phyloP scores from a whole-genome alignment of 1,284 basidiomycete genomes.

The Mycosarcoma mackinlayi region DNA sequence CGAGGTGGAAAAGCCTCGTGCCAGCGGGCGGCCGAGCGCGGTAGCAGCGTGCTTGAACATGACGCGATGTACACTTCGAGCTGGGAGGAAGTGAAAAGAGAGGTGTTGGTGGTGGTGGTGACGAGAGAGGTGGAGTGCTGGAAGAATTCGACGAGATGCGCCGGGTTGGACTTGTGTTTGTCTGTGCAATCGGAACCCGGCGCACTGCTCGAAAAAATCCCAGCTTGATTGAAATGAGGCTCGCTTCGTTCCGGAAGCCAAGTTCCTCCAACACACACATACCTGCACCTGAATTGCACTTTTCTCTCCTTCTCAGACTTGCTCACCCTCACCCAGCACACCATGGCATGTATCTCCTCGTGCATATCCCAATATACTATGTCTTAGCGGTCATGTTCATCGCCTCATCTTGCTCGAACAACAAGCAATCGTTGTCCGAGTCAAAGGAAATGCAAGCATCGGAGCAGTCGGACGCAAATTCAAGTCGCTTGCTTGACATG shows the following conservation, averaged over 20 bases:
- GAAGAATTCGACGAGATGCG: conserved; percentile 14
- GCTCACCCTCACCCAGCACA: not conserved
- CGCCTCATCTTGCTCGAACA: not conserved
- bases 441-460: too few relatives aligned
- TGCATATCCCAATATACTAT: too few relatives aligned
- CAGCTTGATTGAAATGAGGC: too few relatives aligned
- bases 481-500: too few relatives aligned
- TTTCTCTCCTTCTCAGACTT: not conserved
- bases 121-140: conserved; percentile 1
- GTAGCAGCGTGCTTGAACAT: conserved; percentile 48
- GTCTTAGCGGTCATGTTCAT: too few relatives aligned
- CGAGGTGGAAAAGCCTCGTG: conserved; percentile 50
- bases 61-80: too few relatives aligned
- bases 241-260: conserved; percentile 9
- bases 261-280: not conserved
- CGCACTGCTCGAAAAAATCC: conserved; percentile 8
- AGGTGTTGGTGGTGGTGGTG: conserved; percentile 9
- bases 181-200: conserved; percentile 6
- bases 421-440: not conserved
- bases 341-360: not conserved
- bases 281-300: not conserved
- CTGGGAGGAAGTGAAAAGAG: conserved; percentile 8
- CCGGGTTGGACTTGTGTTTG: not conserved
- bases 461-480: too few relatives aligned
- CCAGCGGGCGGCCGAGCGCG: conserved; percentile 33